Percentiles rank a stretch among this genome's conserved stretches.
phyloP scores from a whole-genome alignment of 441 rosid genomes.

The Breynia disticha region DNA sequence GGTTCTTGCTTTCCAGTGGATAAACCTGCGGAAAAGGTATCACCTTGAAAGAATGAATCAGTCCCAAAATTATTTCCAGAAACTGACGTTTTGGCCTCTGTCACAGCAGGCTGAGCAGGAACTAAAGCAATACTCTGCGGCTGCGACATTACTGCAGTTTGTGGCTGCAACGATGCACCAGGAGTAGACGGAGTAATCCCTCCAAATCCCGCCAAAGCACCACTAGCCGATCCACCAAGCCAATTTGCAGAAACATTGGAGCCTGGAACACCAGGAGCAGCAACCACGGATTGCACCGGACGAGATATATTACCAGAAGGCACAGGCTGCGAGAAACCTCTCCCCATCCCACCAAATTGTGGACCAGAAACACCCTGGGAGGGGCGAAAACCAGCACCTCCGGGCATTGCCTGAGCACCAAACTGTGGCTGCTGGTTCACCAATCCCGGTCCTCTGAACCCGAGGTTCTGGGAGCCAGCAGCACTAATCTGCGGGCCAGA shows the following conservation, averaged over 20 bases:
- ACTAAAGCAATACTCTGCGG: slow-evolving; percentile 26
- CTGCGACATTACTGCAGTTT: slow-evolving; percentile 23
- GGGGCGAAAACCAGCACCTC: too few relatives aligned
- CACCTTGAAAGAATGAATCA: slow-evolving; percentile 54
- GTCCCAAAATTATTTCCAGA: slow-evolving; percentile 60
- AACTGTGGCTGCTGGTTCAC: slow-evolving; percentile 51
- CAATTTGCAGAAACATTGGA: slow-evolving; percentile 45
- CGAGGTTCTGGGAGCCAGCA: slow-evolving; percentile 39
- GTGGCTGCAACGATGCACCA: slow-evolving; percentile 32
- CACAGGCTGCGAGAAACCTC: too few relatives aligned
- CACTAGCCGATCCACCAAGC: slow-evolving; percentile 42
- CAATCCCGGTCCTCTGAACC: slow-evolving; percentile 37
- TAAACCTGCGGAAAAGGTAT: slow-evolving; percentile 18
- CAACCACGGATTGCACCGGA: slow-evolving; percentile 35
- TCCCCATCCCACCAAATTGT: too few relatives aligned
- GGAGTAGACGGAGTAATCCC: slow-evolving; percentile 29
- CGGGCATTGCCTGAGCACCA: slow-evolving; percentile 18
- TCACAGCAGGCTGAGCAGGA: slow-evolving; percentile 34
- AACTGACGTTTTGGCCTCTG: slow-evolving; percentile 35
- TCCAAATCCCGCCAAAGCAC: slow-evolving; percentile 31
- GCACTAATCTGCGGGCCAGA: slow-evolving; percentile 41
- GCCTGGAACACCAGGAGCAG: slow-evolving; percentile 33
- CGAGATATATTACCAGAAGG: slow-evolving; percentile 22
- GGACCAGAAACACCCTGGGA: too few relatives aligned
- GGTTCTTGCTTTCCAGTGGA: slow-evolving; percentile 45